Base-by-base conservation (phyloP, 2,329 filamentous ascomycete species). In the Diaporthe humulicola region DNA sequence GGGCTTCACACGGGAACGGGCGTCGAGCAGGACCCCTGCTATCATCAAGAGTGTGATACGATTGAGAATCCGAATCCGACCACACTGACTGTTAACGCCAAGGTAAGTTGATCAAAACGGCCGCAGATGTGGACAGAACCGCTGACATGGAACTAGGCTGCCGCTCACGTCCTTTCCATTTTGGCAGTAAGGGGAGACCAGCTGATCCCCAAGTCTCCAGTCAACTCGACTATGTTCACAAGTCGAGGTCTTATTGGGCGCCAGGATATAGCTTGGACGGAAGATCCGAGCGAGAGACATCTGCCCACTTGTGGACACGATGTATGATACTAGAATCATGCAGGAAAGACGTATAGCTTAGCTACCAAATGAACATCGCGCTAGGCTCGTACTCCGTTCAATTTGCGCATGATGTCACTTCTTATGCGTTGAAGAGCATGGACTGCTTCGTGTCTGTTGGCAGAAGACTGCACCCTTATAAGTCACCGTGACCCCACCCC, bases 21-120 rank as follows among this genome's bases (percentile, higher is more conserved):
- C 1, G 57, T 66, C 4, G 70, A 64, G 36, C 70, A 72, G 50
- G 83, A 84, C 72, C 80, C 81, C 8, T 84, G 83, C 76, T 84
- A 84, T 64, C 83, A 84, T 71, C 79, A 81, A 71, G 78, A 70
- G 1, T 84, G 83, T 73, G 83, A 84, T 58, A 81, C 75, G 1
- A 81, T 81, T 42, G 73, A 79, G 0, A 84, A 84, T 66, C 77
- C 81, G 6, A 81, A 83, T 58, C 76, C 79, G 14, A 79, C 80
- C 30, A 79, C 78, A 0, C 72, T 84, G n/a, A 82, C 81, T 1
- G 77, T 79, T 17, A 84, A 83, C 54, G 81, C 82, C n/a, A 82
- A 81, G 79, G 79, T 80, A 22, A 28, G 64, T 54, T 15, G 1
- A 28, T 40, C 0, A 12, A 7, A 54, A 69, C 9, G 14, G 10